Evolutionary conservation across 768 basidiomycete genomes (phyloP).

Genomic region (Suillus lakei): DNA sequence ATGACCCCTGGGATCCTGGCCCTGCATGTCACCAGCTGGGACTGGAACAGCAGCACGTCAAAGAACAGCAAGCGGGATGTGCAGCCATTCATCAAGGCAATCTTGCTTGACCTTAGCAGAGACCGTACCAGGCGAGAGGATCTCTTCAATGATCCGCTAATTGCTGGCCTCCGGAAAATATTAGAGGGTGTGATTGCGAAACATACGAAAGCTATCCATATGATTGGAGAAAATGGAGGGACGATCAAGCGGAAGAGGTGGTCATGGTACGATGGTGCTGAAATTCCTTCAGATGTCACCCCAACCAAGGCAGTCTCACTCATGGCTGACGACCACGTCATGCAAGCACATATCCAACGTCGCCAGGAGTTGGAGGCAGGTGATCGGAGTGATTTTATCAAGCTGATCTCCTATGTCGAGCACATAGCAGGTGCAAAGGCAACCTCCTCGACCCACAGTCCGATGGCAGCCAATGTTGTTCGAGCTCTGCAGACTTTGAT

Average conservation of each 20-base stretch:
- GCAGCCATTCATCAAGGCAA: not conserved
- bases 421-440: not conserved
- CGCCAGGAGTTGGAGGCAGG: not conserved
- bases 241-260: not conserved
- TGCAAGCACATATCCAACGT: not conserved
- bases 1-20: not conserved
- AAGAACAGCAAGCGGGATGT: not conserved
- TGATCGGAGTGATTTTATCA: not conserved
- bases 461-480: not conserved
- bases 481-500: not conserved
- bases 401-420: not conserved
- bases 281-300: not conserved
- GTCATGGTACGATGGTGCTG: not conserved
- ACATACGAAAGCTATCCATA: not conserved
- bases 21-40: not conserved
- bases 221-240: not conserved
- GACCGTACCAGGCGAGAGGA: not conserved
- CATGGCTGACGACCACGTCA: not conserved
- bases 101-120: not conserved
- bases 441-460: not conserved
- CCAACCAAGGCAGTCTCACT: no score
- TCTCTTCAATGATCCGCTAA: not conserved
- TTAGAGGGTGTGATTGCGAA: not conserved
- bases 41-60: not conserved
- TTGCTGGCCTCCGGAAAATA: not conserved